These are phyloP conservation scores for Recurvomyces mirabilis DNA, from an alignment of 495 filamentous ascomycete species.

Conservation along the genomic window DNA sequence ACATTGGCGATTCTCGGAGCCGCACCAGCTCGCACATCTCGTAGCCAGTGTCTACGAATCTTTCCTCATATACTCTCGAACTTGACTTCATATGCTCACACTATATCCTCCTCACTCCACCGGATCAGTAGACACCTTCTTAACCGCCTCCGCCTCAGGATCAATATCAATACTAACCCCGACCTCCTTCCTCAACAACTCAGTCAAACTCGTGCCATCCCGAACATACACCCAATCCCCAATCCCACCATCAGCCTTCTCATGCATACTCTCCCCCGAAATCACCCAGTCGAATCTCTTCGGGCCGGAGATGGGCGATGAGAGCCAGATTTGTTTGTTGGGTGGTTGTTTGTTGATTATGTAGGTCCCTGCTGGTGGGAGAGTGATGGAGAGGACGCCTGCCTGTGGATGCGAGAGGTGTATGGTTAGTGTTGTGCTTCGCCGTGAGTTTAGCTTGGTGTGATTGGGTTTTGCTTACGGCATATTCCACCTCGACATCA, in stretches of 20 bases:
- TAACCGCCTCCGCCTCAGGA: slow-evolving; percentile 6
- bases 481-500: slow-evolving; percentile 55
- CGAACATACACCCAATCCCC: slow-evolving; percentile 79
- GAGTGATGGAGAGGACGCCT: slow-evolving; percentile 66
- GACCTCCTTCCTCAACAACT: slow-evolving; percentile 61
- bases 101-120: slow-evolving; percentile 4
- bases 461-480: too few relatives aligned
- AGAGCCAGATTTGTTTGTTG: slow-evolving; percentile 96
- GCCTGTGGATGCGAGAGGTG: slow-evolving; percentile 38
- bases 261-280: slow-evolving; percentile 53
- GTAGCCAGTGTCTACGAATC: too few relatives aligned
- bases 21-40: too few relatives aligned
- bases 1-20: too few relatives aligned
- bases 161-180: slow-evolving; percentile 33
- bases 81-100: not conserved
- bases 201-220: slow-evolving; percentile 62
- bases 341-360: slow-evolving; percentile 96
- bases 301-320: slow-evolving; percentile 80
- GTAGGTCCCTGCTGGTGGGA: slow-evolving; percentile 59
- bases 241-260: slow-evolving; percentile 58
- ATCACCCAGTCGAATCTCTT: slow-evolving; percentile 85
- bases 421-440: not conserved
- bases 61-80: not conserved
- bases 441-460: too few relatives aligned
- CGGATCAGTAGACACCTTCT: slow-evolving; percentile 18